A percentile compares a stretch with the other conserved stretches of the same genome.
phyloP scores from a whole-genome alignment of 495 filamentous ascomycete species.

The Hypoxylon trugodes region DNA sequence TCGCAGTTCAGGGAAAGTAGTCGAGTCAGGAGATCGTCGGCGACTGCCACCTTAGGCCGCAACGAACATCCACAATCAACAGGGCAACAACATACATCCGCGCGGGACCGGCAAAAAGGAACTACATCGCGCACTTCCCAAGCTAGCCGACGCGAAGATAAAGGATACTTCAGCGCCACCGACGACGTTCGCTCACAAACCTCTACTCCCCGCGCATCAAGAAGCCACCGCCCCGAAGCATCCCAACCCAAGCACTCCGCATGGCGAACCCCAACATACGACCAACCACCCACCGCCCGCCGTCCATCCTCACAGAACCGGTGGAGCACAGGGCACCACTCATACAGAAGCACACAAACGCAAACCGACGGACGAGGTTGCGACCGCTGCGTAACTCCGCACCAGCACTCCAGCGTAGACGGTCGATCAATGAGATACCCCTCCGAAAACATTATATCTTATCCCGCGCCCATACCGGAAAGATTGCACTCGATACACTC shows the following conservation, averaged over 20 bases:
- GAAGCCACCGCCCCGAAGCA: background rate
- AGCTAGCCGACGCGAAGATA: background rate
- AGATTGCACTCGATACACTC: too few species aligned
- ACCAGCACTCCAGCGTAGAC: too few species aligned
- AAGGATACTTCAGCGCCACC: background rate
- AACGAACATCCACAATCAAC: background rate
- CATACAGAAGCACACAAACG: background rate
- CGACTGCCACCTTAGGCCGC: background rate
- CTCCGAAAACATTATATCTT: too few species aligned
- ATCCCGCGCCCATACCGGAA: too few species aligned
- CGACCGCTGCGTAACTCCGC: too few species aligned
- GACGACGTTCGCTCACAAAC: background rate
- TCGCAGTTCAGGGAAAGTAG: too few species aligned
- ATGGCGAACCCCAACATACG: background rate
- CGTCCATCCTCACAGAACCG: background rate
- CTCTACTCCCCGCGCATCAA: background rate
- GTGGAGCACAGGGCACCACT: background rate
- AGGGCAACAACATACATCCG: background rate
- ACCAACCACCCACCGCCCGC: background rate
- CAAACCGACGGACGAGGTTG: background rate
- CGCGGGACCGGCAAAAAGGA: background rate
- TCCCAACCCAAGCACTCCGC: background rate
- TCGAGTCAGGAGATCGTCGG: background rate
- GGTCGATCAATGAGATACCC: too few species aligned
- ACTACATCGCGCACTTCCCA: background rate